Base-by-base conservation (phyloP, 352 stramenopile genomes). In the Phytophthora uliginosa region DNA sequence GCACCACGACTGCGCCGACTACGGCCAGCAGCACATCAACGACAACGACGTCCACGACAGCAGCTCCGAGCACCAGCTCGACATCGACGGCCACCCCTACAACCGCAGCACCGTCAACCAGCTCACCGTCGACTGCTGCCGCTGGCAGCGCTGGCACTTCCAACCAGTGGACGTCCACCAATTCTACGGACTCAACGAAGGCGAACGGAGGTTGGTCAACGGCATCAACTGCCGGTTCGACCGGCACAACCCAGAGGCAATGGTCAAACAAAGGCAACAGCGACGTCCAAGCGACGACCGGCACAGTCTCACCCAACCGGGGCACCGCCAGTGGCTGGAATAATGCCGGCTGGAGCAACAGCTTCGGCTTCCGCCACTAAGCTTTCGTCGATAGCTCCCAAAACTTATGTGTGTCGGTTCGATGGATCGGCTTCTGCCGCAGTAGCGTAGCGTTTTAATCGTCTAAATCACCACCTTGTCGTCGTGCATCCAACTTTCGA, bases 311-410 rank as follows among this genome's bases (percentile, higher is more conserved):
- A 31, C 63, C 69, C 1, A 69, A 50, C 17, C 55, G 72, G 42
- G 58, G 42, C 42, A 58, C 63, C 18, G 53, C 63, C 24, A 56
- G 63, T 7, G 69, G 69, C 18, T 73, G 69, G 69, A 18, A 76
- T 31, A 69, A 64, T 34, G 53, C 22, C 8, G 69, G 69, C 24
- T 63, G 69, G 50, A 57, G 42, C 51, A 73, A 55, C n/a, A 57
- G 40, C 52, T 76, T 76, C 42, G 31, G 33, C 42, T 76, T 76
- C 34, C 63, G 69, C 47, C 69, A 58, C 47, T 76, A 38, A 73
- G 22, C 26, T 54, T 17, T 42, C 38, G 12, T 47, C 24, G 50
- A 31, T 56, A 13, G 15, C 12, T 8, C 24, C 22, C 50, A n/a
- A 20, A 9, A n/a, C 40, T 20, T 50, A 33, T 40, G 48, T 64